Conservation (phyloP, 805 yeast genomes). For the Lipomyces starkeyi region DNA sequence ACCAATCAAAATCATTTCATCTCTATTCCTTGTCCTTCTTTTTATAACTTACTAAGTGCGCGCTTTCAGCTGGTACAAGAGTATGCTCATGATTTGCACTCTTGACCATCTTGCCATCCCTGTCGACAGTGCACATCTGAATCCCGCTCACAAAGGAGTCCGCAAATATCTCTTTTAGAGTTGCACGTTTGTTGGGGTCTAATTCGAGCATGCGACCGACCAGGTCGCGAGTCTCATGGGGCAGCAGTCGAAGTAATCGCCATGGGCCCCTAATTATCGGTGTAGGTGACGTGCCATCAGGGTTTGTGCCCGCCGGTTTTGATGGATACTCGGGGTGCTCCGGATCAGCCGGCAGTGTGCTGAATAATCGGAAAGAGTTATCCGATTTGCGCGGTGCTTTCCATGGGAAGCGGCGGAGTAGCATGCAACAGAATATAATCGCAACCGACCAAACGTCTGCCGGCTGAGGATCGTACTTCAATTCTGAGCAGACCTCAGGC, state of each 20-base stretch:
- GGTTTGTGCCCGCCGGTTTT: constrained; percentile 33
- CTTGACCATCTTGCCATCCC: constrained; percentile 39
- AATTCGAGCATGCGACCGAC: constrained; percentile 70
- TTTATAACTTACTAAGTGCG: constrained; percentile 46
- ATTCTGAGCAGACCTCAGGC: constrained; percentile 76
- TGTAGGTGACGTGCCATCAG: constrained; percentile 43
- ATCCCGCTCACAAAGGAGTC: constrained; percentile 67
- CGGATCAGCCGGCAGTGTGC: constrained; percentile 46
- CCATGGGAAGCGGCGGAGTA: constrained; percentile 91
- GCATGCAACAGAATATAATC: constrained; percentile 89
- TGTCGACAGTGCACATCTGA: constrained; percentile 55
- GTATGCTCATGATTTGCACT: constrained; percentile 46
- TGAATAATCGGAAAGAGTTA: constrained; percentile 72
- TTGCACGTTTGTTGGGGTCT: constrained; percentile 62
- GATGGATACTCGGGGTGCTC: constrained; percentile 38
- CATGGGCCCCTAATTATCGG: constrained; percentile 69
- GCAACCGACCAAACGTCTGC: constrained; percentile 95
- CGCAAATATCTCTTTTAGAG: constrained; percentile 60
- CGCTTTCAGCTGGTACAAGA: constrained; percentile 47
- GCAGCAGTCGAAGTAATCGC: constrained; percentile 72
- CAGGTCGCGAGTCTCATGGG: constrained; percentile 65
- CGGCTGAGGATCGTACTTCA: constrained; percentile 79
- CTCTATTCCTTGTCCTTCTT: constrained; percentile 37
- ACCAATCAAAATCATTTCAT: neutral
- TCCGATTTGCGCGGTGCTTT: constrained; percentile 83